These are phyloP conservation scores for Silene coronaria DNA, from an alignment of 179 eudicot species.

Conservation along the genomic window DNA sequence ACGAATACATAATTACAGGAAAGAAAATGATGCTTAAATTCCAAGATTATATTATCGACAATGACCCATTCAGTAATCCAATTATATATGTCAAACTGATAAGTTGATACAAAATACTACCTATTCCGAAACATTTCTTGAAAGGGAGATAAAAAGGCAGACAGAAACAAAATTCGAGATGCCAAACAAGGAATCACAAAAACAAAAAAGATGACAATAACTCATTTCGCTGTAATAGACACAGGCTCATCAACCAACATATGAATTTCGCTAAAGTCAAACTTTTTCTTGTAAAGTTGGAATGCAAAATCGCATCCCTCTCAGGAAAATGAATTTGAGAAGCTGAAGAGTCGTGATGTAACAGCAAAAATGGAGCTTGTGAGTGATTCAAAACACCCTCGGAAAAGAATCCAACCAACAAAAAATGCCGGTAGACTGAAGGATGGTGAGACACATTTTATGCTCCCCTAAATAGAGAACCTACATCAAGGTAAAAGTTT, in stretches of 20 bases:
- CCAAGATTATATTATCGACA: background rate
- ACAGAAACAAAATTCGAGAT: background rate
- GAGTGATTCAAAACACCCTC: no score
- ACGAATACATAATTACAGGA: background rate
- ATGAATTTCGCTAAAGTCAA: background rate
- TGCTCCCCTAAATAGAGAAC: no score
- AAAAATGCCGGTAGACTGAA: no score
- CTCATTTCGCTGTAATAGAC: background rate
- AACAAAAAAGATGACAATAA: constrained; percentile 8
- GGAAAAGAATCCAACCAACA: no score
- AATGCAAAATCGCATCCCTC: no score
- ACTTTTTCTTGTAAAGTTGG: no score
- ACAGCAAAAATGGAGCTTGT: no score
- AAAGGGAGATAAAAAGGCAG: background rate
- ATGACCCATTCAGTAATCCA: background rate
- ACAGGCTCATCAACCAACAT: background rate
- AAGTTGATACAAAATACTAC: background rate
- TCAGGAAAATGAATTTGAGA: no score
- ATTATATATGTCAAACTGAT: background rate
- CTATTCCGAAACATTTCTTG: no score
- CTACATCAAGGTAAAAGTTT: no score
- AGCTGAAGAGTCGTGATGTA: no score
- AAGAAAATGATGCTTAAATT: background rate
- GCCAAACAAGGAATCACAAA: background rate
- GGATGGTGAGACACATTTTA: no score